phyloP scores from a whole-genome alignment of 1,284 basidiomycete species.

The Moesziomyces globuligerus region DNA sequence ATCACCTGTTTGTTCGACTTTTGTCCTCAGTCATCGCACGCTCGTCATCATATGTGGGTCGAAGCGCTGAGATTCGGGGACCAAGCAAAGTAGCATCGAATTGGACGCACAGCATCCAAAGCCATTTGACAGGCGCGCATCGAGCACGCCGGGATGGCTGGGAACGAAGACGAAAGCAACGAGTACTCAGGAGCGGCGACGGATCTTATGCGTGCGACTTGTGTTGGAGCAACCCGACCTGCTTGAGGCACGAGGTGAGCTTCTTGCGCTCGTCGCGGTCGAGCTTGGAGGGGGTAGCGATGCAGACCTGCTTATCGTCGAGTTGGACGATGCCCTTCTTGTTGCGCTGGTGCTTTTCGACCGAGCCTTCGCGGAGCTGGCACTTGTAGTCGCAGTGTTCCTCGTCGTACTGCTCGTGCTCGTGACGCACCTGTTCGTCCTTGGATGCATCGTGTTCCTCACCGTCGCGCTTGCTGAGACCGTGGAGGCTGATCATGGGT shows the following conservation, averaged over 20 bases:
- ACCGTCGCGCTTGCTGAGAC: conserved; percentile 16
- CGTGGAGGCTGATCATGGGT: conserved; percentile 12
- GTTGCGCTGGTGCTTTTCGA: conserved; percentile 39
- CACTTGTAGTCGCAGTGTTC: conserved; percentile 49
- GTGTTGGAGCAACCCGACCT: conserved; percentile 14
- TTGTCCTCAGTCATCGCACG: no score
- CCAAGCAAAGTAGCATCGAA: background rate
- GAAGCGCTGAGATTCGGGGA: no score
- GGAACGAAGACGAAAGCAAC: conserved; percentile 5
- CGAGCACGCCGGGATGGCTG: no score
- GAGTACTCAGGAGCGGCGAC: background rate
- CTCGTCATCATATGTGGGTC: no score
- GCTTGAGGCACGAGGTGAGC: conserved; percentile 19
- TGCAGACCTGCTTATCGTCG: conserved; percentile 31
- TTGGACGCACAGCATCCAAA: background rate
- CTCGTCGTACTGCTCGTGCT: conserved; percentile 36
- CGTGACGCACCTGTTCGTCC: conserved; percentile 10
- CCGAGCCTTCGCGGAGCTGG: conserved; percentile 24
- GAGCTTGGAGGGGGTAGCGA: conserved; percentile 32
- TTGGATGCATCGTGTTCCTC: conserved; percentile 6
- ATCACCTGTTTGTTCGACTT: no score
- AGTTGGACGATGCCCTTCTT: conserved; percentile 32
- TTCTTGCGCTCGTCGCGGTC: conserved; percentile 27
- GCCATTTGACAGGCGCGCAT: no score
- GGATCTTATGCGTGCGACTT: background rate